Conservation (phyloP, 805 yeast genomes). For the Diddensiella santjacobensis region DNA sequence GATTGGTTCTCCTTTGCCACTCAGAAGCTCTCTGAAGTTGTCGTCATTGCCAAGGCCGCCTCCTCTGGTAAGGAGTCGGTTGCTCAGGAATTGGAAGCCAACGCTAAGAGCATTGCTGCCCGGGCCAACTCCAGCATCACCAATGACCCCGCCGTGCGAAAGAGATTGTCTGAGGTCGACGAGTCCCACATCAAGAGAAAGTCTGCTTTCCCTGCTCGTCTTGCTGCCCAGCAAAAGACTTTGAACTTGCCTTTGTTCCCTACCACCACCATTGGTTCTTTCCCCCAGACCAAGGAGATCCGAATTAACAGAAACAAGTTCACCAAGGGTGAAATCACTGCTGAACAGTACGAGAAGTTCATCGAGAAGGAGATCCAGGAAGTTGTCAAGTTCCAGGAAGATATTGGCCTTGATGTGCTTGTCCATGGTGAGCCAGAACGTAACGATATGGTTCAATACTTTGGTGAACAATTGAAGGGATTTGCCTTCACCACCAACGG, state of each 20-base stretch:
- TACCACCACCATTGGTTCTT: conserved; percentile 99
- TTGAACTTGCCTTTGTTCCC: conserved; percentile 98
- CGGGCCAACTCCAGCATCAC: conserved; percentile 86
- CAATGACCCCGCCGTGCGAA: conserved; percentile 85
- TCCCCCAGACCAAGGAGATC: conserved; percentile 99
- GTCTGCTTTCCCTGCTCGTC: conserved; percentile 81
- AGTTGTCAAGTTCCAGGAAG: conserved; percentile 98
- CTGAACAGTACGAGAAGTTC: conserved; percentile 93
- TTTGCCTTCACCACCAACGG: conserved; percentile 98
- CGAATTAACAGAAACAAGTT: conserved; percentile 98
- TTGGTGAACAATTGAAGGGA: conserved; percentile 98
- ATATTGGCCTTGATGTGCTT: conserved; percentile 94
- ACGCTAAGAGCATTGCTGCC: conserved; percentile 79
- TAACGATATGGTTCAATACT: conserved; percentile 99
- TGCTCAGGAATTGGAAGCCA: conserved; percentile 71
- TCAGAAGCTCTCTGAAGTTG: conserved; percentile 92
- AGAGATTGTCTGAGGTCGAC: conserved; percentile 69
- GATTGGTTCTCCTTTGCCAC: conserved; percentile 99
- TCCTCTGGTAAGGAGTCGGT: conserved; percentile 70
- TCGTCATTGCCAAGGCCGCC: conserved; percentile 79
- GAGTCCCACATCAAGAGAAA: conserved; percentile 73
- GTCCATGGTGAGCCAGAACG: conserved; percentile 99
- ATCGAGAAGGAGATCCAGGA: conserved; percentile 94
- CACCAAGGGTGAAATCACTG: conserved; percentile 92
- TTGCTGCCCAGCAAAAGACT: conserved; percentile 77